Conservation (phyloP, 1,139 yeast species). For the Saccharomyces pastorianus region DNA sequence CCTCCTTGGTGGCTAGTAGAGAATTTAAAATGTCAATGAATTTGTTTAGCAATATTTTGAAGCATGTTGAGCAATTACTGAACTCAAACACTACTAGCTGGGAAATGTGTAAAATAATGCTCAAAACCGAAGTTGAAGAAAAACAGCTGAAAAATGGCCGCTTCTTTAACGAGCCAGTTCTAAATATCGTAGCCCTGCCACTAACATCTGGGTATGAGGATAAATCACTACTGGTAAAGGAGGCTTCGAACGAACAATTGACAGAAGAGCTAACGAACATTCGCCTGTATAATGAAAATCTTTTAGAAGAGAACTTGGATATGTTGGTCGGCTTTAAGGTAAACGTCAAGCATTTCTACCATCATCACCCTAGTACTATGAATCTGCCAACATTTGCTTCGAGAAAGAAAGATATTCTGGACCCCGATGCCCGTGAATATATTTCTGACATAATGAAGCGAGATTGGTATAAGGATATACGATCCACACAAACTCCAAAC, state of each 20-base stretch:
- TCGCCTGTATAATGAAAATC: slow-evolving; percentile 6
- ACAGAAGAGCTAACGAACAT: slow-evolving; percentile 9
- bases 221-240: slow-evolving; percentile 13
- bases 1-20: slow-evolving; percentile 54
- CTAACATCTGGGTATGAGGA: slow-evolving; percentile 22
- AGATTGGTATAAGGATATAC: slow-evolving; percentile 14
- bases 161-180: slow-evolving; percentile 18
- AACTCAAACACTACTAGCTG: slow-evolving; percentile 17
- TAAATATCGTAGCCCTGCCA: slow-evolving; percentile 29
- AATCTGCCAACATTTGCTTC: slow-evolving; percentile 13
- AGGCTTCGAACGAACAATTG: slow-evolving; percentile 9
- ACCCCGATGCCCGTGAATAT: slow-evolving; percentile 15
- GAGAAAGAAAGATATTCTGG: slow-evolving; percentile 11
- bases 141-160: slow-evolving; percentile 13
- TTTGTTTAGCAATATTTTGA: slow-evolving; percentile 47
- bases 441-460: slow-evolving; percentile 13
- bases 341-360: slow-evolving; percentile 13
- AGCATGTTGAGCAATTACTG: slow-evolving; percentile 32
- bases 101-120: slow-evolving; percentile 21
- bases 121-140: slow-evolving; percentile 18
- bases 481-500: slow-evolving; percentile 23
- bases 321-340: slow-evolving; percentile 16
- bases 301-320: slow-evolving; percentile 3
- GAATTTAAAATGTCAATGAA: slow-evolving; percentile 63
- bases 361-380: slow-evolving; percentile 9